Evolutionary conservation across 352 stramenopile genomes (phyloP).

Genomic region (Aphanomyces stellatus): DNA sequence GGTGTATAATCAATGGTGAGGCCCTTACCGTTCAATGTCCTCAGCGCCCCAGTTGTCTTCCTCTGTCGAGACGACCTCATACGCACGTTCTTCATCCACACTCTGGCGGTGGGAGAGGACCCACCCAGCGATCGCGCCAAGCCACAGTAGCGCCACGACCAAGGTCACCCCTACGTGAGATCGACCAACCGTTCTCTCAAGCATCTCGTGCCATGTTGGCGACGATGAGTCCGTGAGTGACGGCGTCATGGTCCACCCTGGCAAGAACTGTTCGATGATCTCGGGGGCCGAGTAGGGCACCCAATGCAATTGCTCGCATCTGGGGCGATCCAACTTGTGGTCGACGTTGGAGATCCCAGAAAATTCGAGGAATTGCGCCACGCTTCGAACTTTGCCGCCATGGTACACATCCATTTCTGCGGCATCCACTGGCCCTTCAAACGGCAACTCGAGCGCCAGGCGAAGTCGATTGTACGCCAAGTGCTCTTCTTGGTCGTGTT

Average conservation of each 20-base stretch:
- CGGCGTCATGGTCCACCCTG: not conserved
- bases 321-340: conserved; percentile 23
- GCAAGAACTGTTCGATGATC: conserved; percentile 32
- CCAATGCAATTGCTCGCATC: conserved; percentile 61
- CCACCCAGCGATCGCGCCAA: too few relatives aligned
- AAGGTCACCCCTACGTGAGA: not conserved
- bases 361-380: conserved; percentile 12
- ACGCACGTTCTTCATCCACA: not conserved
- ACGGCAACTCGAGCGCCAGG: conserved; percentile 37
- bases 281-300: conserved; percentile 49
- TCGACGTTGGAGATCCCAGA: conserved; percentile 5
- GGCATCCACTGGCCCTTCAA: conserved; percentile 49
- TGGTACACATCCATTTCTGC: conserved; percentile 53
- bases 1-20: too few relatives aligned
- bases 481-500: conserved; percentile 35
- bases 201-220: not conserved
- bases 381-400: conserved; percentile 27
- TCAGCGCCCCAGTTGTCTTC: not conserved
- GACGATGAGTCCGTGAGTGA: too few relatives aligned
- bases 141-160: too few relatives aligned
- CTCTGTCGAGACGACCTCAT: not conserved
- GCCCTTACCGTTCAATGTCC: too few relatives aligned
- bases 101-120: not conserved
- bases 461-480: conserved; percentile 58
- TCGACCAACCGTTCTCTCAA: not conserved